Base-by-base conservation (phyloP, 768 basidiomycete genomes). In the Rhodotorula diobovata region DNA sequence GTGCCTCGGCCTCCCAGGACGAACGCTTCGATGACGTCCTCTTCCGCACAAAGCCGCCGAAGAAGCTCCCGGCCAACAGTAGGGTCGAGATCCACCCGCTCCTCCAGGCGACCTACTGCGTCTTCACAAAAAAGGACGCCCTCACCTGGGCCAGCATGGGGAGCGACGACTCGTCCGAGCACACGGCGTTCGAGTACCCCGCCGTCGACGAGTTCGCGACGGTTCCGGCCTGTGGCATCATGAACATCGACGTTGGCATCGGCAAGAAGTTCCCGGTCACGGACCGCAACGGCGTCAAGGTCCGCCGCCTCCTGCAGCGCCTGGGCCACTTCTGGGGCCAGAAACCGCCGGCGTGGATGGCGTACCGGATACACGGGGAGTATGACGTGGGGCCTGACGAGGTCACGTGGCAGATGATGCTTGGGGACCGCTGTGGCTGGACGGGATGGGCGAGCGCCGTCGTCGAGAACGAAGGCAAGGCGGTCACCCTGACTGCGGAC, bases 181-280 rank as follows among this genome's bases (percentile, higher is more conserved):
- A 21, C 35, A 57, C 20, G 12, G 35, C 56, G 34, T 39, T 57
- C 37, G 56, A 57, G 15, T 57, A 57, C 25, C 56, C 56, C 23
- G 56, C 56, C 23, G 37, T 39, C 35, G 37, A 57, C 23, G 56
- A 57, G 37, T 57, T 23, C 56, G 56, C 56, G 35, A 57, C 56
- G 23, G 2, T 1, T 2, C 56, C 56, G 7, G 21, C 35, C 3
- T 39, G 23, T 23, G 18, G 5, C 21, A 39, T 57, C 23, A 15
- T 57, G 15, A 21, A 25, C 35, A 2, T 57, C 35, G 21, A 57
- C 37, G 35, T 57, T 10, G 8, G 15, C 56, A 23, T 21, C 18
- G 37, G 21, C 25, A 57, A 57, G 37, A 5, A 16, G 21, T 9
- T 57, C 56, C 20, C 56, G 3, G 56, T 57, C 35, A 57, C 35